Conservation (phyloP, 1,284 basidiomycete genomes). For the Naganishia albida region DNA sequence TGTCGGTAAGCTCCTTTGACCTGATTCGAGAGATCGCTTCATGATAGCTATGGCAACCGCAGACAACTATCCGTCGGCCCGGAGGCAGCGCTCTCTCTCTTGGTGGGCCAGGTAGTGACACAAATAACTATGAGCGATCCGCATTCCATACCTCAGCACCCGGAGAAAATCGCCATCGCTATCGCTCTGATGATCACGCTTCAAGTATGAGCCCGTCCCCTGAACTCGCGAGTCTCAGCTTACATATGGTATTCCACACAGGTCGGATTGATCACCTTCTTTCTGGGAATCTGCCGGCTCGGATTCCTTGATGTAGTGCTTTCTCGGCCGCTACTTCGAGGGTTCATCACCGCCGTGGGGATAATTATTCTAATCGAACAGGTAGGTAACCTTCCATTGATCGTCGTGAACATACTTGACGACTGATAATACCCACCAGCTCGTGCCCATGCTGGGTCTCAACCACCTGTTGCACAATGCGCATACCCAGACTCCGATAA, state of each 20-base stretch:
- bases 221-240: neutral
- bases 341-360: slow-evolving; percentile 63
- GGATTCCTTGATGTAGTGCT: slow-evolving; percentile 94
- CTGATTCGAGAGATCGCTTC: neutral
- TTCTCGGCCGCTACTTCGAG: slow-evolving; percentile 77
- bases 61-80: slow-evolving; percentile 68
- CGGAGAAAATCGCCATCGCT: slow-evolving; percentile 60
- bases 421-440: slow-evolving; percentile 14
- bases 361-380: slow-evolving; percentile 66
- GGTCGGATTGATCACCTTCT: slow-evolving; percentile 83
- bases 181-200: slow-evolving; percentile 71
- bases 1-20: slow-evolving; percentile 53
- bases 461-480: slow-evolving; percentile 62
- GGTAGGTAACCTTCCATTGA: slow-evolving; percentile 55
- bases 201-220: slow-evolving; percentile 60
- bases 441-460: slow-evolving; percentile 64
- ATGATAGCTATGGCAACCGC: neutral
- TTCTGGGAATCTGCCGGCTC: slow-evolving; percentile 81
- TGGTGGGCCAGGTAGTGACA: slow-evolving; percentile 81
- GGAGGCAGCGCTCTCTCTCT: slow-evolving; percentile 83
- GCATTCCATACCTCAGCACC: slow-evolving; percentile 59
- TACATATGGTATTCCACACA: slow-evolving; percentile 44
- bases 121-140: slow-evolving; percentile 67
- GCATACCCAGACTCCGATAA: slow-evolving; percentile 64
- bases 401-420: neutral